Evolutionary conservation across 2,329 filamentous ascomycete species (phyloP).

Genomic region (Lecanosticta acicola): DNA sequence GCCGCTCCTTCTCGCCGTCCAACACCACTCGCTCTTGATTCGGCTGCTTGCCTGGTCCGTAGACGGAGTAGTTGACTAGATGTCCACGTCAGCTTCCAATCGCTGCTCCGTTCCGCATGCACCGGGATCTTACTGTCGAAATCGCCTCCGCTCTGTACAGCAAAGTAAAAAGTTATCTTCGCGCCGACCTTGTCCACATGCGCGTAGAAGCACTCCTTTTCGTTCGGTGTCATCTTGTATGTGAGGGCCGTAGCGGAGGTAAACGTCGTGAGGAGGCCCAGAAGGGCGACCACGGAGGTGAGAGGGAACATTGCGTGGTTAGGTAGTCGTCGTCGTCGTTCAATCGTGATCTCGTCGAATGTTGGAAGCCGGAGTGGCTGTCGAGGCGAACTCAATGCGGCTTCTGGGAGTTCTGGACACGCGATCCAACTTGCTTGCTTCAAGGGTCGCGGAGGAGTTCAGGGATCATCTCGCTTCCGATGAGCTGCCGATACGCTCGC

Average conservation of each 20-base stretch:
- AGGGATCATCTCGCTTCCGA: neutral
- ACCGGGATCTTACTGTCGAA: slow-evolving; percentile 58
- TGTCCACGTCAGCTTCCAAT: slow-evolving; percentile 8
- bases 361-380: neutral
- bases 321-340: neutral
- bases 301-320: slow-evolving; percentile 22
- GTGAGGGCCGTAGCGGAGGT: slow-evolving; percentile 86
- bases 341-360: neutral
- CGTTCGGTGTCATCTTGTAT: slow-evolving; percentile 83
- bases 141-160: slow-evolving; percentile 95
- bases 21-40: slow-evolving; percentile 65
- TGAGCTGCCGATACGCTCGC: neutral
- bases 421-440: neutral
- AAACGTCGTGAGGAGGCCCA: slow-evolving; percentile 64
- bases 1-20: slow-evolving; percentile 82
- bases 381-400: neutral
- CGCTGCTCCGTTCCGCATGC: neutral
- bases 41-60: slow-evolving; percentile 57
- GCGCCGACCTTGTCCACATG: slow-evolving; percentile 68
- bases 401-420: neutral
- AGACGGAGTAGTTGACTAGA: slow-evolving; percentile 76
- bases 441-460: neutral
- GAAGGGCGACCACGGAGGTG: slow-evolving; percentile 25
- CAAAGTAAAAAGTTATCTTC: slow-evolving; percentile 98
- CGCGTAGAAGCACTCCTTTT: slow-evolving; percentile 93